Evolutionary conservation across 495 filamentous ascomycete genomes (phyloP), one percentile per base, ranked within the genome.

Genomic region (Penicillium daleae): DNA sequence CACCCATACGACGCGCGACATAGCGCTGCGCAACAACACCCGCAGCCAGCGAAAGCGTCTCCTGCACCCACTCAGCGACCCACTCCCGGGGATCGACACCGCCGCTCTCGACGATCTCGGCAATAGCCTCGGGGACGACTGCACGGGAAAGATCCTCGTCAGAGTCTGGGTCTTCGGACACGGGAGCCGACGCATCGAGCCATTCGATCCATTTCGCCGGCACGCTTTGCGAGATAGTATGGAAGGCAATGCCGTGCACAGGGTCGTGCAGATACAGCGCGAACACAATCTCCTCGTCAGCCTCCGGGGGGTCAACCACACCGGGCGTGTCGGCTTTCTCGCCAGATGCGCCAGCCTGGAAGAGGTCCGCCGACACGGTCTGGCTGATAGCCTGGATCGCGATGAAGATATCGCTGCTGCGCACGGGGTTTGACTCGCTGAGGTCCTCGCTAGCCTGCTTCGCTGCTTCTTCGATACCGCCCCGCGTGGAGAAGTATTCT

Each of bases 31-130:
- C 95, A 12, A 98, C 87, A 21, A 96, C 76, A 6, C 95, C 96
- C 1, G 93, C 84, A 5, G 87, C 85, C 56, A 97, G 75, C 42
- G 82, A 85, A n/a, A 99, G 82, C 0, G 88, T 78, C 74, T 98
- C 96, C 77, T 98, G 93, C 6, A 99, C 84, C 95, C 95, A 99
- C 74, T 98, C 96, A 0, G 93, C 88, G 37, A 96, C 90, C 95
- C 95, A 99, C 75, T 98, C 95, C 42, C 95, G 82, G 0, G 95
- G 95, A 73, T 99, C 95, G 3, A 97, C 90, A 35, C 93, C 95
- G 19, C 96, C 96, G 52, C 78, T 83, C 69, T 93, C 87, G 59
- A 98, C 85, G 63, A 98, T 96, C 73, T 95, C 90, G 1, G 83
- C 82, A 65, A 99, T 98, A 71, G 91, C 91, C 24, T 90, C 89